phyloP scores from a whole-genome alignment of 345 rosid species.

The Populus davidiana region DNA sequence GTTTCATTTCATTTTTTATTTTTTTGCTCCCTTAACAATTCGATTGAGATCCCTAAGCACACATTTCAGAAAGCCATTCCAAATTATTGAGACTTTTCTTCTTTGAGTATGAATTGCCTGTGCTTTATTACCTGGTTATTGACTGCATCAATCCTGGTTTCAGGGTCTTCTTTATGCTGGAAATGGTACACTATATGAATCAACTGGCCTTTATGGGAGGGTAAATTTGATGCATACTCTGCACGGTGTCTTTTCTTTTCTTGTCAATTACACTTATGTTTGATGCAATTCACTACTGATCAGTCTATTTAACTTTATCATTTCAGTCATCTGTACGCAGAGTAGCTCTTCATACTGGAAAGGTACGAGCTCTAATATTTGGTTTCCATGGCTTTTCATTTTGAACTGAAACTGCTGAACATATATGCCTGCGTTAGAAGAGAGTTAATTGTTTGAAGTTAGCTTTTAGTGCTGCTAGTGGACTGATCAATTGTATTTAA shows the following conservation, averaged over 20 bases:
- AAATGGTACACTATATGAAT: slow-evolving; percentile 72
- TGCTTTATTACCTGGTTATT: background rate
- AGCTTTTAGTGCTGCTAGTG: background rate
- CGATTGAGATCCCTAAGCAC: background rate
- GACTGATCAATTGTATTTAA: background rate
- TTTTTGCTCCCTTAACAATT: background rate
- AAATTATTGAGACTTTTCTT: background rate
- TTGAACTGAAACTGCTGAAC: background rate
- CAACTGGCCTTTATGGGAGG: slow-evolving; percentile 64
- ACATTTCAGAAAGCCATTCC: background rate
- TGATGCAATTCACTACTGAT: background rate
- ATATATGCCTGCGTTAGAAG: background rate
- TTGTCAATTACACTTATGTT: background rate
- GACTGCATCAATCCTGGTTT: background rate
- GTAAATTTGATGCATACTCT: slow-evolving; percentile 25
- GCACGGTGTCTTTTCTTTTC: background rate
- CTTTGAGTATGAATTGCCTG: background rate
- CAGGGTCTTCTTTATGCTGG: slow-evolving; percentile 88
- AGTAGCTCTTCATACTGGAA: slow-evolving; percentile 68
- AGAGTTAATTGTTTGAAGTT: background rate
- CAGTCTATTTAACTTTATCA: background rate
- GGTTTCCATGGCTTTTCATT: background rate
- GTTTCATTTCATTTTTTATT: no score
- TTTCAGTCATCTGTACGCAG: slow-evolving; percentile 83
- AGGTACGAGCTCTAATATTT: slow-evolving; percentile 43